These are phyloP conservation scores for Penicillium occitanis DNA, from an alignment of 2,329 filamentous ascomycete species.

Conservation along the genomic window DNA sequence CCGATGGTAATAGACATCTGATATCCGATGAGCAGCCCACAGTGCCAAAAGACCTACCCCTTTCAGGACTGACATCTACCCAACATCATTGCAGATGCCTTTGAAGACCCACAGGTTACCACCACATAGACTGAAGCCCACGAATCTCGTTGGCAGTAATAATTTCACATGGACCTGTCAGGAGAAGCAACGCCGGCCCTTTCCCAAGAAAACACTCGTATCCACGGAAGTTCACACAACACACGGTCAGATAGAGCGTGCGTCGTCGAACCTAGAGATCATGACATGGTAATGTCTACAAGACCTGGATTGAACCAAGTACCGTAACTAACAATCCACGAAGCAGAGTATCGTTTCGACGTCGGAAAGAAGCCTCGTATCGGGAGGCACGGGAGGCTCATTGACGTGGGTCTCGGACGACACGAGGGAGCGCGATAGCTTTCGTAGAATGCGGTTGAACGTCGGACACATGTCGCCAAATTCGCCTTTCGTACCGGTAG, in stretches of 20 bases:
- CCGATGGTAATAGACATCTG: conserved; percentile 9
- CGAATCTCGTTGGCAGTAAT: not conserved
- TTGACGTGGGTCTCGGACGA: conserved; percentile 32
- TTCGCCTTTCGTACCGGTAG: conserved; percentile 28
- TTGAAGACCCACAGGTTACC: not conserved
- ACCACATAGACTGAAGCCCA: not conserved
- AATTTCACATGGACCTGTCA: conserved; percentile 7
- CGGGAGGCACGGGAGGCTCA: conserved; percentile 23
- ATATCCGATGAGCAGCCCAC: not conserved
- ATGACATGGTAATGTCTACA: conserved; percentile 1
- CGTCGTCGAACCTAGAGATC: not conserved
- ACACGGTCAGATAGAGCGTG: not conserved
- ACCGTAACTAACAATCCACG: not conserved
- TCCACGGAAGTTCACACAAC: not conserved
- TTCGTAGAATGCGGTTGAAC: conserved; percentile 26
- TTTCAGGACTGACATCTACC: not conserved
- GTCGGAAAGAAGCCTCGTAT: not conserved
- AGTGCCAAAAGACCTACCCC: not conserved
- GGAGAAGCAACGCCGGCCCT: not conserved
- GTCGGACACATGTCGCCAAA: conserved; percentile 27
- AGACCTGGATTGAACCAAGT: not conserved
- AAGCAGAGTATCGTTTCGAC: not conserved
- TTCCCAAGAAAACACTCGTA: not conserved
- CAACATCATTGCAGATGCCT: conserved; percentile 1
- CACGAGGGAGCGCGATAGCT: conserved; percentile 30